Evolutionary conservation across 2,329 filamentous ascomycete species (phyloP), one percentile per base, ranked within the genome.

Genomic region (Hysterium pulicare): DNA sequence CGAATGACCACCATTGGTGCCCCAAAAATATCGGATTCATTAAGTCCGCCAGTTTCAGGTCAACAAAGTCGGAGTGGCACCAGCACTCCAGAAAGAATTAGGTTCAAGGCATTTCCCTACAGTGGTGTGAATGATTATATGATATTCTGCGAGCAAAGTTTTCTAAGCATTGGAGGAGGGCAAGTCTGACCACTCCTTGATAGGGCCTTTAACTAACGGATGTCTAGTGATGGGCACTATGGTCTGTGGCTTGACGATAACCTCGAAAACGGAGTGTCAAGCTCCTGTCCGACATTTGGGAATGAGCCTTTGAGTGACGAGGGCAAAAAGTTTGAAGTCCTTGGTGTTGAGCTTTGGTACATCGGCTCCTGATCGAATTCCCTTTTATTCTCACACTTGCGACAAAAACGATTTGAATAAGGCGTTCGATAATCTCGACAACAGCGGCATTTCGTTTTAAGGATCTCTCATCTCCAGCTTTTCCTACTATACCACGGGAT

Each of bases 101-200:
- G 93, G 16, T 98, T 98, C 77, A 96, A 95, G 69, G 91, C 91
- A 0, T 98, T 97, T 58, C 90, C 91, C 0, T 97, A 96, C 61
- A 94, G 87, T 43, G 93, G 93, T 4, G 80, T 95, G 31, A 97
- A 98, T 65, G 93, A 97, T 67, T 98, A 95, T 64, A 89, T 91
- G 73, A 93, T 97, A 53, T 86, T 94, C 58, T 97, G 91, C 68
- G 90, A 97, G 69, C 75, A 81, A 3, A 80, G 83, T 19, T 97
- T 87, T 63, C 68, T 98, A 33, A 93, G 87, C 58, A 77, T 97
- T 16, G 93, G 93, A 9, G 91, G 89, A 42, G 88, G 80, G 70
- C 82, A 57, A 68, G 74, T 67, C 3, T 8, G 8, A 28, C 24
- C 24, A 28, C 24, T 13, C 24, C 7, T 8, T 28, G 13, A 13